These are phyloP conservation scores for Penicillium sclerotiorum DNA, from an alignment of 2,329 filamentous ascomycete genomes.

Conservation along the genomic window DNA sequence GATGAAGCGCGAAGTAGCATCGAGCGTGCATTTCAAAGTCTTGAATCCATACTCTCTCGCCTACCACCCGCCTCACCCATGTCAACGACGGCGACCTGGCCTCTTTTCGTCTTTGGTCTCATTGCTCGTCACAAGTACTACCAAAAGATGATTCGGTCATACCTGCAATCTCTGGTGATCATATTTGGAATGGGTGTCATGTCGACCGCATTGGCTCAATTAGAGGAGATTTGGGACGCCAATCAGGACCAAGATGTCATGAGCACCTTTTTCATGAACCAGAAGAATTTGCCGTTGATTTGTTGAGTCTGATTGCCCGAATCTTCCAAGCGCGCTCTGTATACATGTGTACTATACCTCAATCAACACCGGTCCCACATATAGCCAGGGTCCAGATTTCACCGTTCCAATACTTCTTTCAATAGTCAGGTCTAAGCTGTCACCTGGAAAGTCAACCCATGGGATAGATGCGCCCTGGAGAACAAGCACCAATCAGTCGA, in stretches of 20 bases:
- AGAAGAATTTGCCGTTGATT: slow-evolving; percentile 13
- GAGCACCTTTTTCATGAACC: slow-evolving; percentile 14
- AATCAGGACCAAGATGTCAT: slow-evolving; percentile 4
- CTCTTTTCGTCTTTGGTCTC: slow-evolving; percentile 16
- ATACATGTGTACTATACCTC: neutral
- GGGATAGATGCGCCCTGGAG: too few relatives aligned
- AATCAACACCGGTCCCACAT: too few relatives aligned
- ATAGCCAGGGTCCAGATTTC: too few relatives aligned
- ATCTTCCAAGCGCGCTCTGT: too few relatives aligned
- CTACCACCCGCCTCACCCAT: slow-evolving; percentile 13
- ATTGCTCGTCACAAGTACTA: slow-evolving; percentile 5
- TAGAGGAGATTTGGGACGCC: slow-evolving; percentile 14
- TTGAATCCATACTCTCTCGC: slow-evolving; percentile 9
- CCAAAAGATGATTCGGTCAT: slow-evolving; percentile 8
- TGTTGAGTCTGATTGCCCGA: too few relatives aligned
- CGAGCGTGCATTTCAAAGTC: slow-evolving; percentile 8
- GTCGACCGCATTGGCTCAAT: slow-evolving; percentile 13
- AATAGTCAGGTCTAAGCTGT: too few relatives aligned
- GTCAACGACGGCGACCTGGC: slow-evolving; percentile 18
- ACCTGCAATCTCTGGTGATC: slow-evolving; percentile 9
- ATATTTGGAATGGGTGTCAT: slow-evolving; percentile 19
- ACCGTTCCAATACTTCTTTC: too few relatives aligned
- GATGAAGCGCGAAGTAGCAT: neutral
- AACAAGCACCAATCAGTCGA: too few relatives aligned
- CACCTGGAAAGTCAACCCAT: too few relatives aligned